Conservation (phyloP, 2,329 filamentous ascomycete genomes). For the Colletotrichum viniferum region DNA sequence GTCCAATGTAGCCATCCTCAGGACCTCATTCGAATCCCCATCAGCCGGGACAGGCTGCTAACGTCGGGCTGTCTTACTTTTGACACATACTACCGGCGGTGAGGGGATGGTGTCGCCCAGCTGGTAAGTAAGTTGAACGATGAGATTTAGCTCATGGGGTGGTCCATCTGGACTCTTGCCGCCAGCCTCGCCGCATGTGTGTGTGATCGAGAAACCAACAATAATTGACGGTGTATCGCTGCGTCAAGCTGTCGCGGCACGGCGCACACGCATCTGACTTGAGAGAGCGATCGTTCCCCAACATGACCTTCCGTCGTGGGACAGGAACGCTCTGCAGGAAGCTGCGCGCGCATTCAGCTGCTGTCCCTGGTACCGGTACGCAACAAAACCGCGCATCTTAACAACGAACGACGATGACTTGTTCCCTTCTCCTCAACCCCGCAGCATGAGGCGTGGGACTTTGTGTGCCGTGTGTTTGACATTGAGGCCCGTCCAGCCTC, state of each 20-base stretch:
- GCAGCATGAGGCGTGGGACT: conserved; percentile 1
- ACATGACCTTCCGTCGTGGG: not conserved
- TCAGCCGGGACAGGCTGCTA: not conserved
- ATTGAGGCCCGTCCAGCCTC: not conserved
- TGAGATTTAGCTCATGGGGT: not conserved
- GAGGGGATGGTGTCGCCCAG: not conserved
- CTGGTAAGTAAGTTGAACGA: not conserved
- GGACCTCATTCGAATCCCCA: not conserved
- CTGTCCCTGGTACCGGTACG: not conserved
- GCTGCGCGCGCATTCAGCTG: not conserved
- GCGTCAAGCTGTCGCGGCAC: not conserved
- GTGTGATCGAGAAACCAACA: not conserved
- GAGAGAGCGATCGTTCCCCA: not conserved
- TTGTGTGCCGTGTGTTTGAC: not conserved
- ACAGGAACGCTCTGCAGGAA: not conserved
- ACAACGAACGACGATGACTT: not conserved
- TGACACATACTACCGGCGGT: not conserved
- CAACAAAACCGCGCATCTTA: not conserved
- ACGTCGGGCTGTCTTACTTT: not conserved
- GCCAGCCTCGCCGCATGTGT: not conserved
- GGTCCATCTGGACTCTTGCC: not conserved
- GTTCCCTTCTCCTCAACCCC: not conserved
- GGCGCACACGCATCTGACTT: not conserved
- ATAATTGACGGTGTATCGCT: not conserved
- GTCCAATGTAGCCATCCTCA: not conserved